Percentiles rank a stretch among this genome's conserved stretches.
These are phyloP conservation scores for Tylopilus felleus DNA, from an alignment of 768 basidiomycete genomes.

Conservation along the genomic window DNA sequence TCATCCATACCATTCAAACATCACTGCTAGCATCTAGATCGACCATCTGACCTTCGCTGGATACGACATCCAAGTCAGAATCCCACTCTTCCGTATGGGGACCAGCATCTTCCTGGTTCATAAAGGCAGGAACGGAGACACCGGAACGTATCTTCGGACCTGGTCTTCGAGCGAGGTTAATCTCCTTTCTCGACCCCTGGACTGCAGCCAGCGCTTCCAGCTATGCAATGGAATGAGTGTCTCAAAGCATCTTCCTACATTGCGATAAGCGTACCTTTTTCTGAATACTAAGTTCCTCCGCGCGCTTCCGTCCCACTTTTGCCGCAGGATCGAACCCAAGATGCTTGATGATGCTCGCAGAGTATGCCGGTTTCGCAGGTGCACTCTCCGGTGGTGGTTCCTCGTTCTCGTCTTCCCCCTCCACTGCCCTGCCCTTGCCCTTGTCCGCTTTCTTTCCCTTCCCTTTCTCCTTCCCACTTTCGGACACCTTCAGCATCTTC, in stretches of 20 bases:
- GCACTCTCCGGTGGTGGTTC: slow-evolving; percentile 15
- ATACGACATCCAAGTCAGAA: slow-evolving; percentile 13
- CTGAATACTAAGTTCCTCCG: slow-evolving; percentile 40
- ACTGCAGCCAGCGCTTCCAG: slow-evolving; percentile 53
- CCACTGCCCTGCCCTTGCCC: slow-evolving; percentile 10
- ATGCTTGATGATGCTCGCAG: slow-evolving; percentile 61
- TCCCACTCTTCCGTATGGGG: slow-evolving; percentile 1
- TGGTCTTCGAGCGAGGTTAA: slow-evolving; percentile 59
- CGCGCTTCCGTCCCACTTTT: slow-evolving; percentile 46
- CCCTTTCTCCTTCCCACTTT: slow-evolving; percentile 11
- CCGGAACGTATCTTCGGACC: slow-evolving; percentile 65
- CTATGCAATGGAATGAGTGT: slow-evolving; percentile 32
- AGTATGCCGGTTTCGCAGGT: slow-evolving; percentile 50
- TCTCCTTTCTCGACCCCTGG: slow-evolving; percentile 48
- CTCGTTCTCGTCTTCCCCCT: slow-evolving; percentile 8
- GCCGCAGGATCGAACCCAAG: slow-evolving; percentile 78
- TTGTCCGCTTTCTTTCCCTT: slow-evolving; percentile 20
- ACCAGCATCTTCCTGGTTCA: slow-evolving; percentile 7
- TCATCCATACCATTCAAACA: background rate
- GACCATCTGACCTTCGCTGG: slow-evolving; percentile 15
- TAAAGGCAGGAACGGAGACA: slow-evolving; percentile 41
- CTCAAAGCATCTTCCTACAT: background rate
- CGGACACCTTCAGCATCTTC: slow-evolving; percentile 23
- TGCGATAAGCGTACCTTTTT: slow-evolving; percentile 49
- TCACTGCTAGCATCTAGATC: slow-evolving; percentile 25